Percentiles rank a stretch among this genome's conserved stretches.
Evolutionary conservation across 345 rosid species (phyloP).

Genomic region (Rhizophora mangle): DNA sequence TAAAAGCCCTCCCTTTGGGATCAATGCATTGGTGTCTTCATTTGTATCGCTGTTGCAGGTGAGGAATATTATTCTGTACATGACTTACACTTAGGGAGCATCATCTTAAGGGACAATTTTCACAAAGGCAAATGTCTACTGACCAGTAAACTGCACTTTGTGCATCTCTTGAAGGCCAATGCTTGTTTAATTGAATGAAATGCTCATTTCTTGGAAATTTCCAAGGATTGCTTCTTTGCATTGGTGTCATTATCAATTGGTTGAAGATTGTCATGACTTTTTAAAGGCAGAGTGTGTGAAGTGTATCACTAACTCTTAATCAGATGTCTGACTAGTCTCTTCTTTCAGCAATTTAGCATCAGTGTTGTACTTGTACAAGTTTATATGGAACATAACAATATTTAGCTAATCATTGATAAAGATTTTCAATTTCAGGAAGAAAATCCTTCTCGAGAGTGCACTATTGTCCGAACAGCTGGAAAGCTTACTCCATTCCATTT

Average conservation of each 20-base stretch:
- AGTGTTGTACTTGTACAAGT: too few relatives aligned
- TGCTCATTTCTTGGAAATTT: background rate
- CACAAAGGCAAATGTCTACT: background rate
- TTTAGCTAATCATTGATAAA: slow-evolving; percentile 2
- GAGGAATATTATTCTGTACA: background rate
- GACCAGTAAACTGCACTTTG: background rate
- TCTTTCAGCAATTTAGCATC: background rate
- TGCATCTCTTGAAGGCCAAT: background rate
- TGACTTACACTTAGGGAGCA: background rate
- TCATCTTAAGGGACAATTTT: too few relatives aligned
- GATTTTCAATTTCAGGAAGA: slow-evolving; percentile 58
- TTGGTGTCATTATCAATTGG: background rate
- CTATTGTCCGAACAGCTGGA: slow-evolving; percentile 84
- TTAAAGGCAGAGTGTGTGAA: too few relatives aligned
- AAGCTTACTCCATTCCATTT: slow-evolving; percentile 90
- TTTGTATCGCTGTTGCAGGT: slow-evolving; percentile 84
- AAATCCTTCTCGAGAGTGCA: slow-evolving; percentile 83
- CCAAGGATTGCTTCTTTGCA: background rate
- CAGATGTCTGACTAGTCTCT: background rate
- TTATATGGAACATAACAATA: too few relatives aligned
- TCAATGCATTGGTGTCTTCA: slow-evolving; percentile 80
- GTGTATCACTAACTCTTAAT: too few relatives aligned
- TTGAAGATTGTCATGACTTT: background rate
- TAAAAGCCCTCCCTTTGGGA: slow-evolving; percentile 43
- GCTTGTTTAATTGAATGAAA: background rate